Evolutionary conservation across 352 stramenopile species (phyloP).

Genomic region (Phytophthora multivora): DNA sequence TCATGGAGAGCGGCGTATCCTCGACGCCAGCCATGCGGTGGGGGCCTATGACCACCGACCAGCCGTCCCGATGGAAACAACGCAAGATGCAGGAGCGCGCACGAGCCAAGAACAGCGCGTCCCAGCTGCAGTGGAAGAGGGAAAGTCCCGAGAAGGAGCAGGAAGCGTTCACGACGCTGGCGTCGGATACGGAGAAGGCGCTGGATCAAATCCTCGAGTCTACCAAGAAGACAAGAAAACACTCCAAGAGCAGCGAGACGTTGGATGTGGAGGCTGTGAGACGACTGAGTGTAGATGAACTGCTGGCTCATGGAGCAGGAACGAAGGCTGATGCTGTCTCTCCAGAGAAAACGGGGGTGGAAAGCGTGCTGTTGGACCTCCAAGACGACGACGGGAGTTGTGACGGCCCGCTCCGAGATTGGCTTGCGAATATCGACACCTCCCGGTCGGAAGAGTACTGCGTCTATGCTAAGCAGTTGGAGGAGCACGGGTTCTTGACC

Average conservation of each 20-base stretch:
- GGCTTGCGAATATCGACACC: conserved; percentile 60
- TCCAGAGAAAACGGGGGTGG: conserved; percentile 42
- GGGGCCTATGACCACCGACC: conserved; percentile 29
- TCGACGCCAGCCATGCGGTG: conserved; percentile 10
- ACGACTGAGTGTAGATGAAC: conserved; percentile 59
- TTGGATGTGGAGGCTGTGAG: conserved; percentile 50
- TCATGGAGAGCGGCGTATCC: conserved; percentile 51
- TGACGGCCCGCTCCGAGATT: conserved; percentile 41
- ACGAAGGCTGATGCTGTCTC: conserved; percentile 31
- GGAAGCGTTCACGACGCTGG: conserved; percentile 35
- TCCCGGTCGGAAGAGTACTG: conserved; percentile 55
- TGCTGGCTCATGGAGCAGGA: conserved; percentile 34
- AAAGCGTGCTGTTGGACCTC: conserved; percentile 33
- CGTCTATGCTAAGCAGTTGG: conserved; percentile 60
- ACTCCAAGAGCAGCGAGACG: conserved; percentile 29
- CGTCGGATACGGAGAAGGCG: conserved; percentile 54
- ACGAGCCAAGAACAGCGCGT: conserved; percentile 18
- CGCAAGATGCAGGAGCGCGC: conserved; percentile 43
- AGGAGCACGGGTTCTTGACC: conserved; percentile 67
- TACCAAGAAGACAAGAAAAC: conserved; percentile 21
- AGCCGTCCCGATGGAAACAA: conserved; percentile 45
- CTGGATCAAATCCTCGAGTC: conserved; percentile 53
- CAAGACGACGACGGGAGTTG: conserved; percentile 33
- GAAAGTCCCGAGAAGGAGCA: conserved; percentile 24
- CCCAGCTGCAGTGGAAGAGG: conserved; percentile 17